These are phyloP conservation scores for Cystobasidium slooffiae DNA, from an alignment of 1,284 basidiomycete genomes.

Conservation along the genomic window DNA sequence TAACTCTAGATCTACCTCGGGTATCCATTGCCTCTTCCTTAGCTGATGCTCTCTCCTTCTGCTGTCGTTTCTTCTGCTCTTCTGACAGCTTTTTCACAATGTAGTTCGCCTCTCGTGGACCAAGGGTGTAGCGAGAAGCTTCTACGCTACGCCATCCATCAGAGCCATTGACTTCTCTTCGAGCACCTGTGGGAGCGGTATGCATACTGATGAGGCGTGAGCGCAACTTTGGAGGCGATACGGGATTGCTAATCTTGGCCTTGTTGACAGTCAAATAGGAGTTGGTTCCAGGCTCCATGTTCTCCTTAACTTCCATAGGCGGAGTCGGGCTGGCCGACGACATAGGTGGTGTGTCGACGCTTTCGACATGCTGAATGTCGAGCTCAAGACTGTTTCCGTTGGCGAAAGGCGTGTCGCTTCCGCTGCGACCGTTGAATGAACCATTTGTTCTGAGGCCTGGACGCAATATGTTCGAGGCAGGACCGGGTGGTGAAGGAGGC, in stretches of 20 bases:
- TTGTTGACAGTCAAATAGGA: background rate
- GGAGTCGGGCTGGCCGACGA: background rate
- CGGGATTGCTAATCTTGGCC: slow-evolving; percentile 6
- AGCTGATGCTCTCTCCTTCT: slow-evolving; percentile 25
- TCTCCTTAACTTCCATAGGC: background rate
- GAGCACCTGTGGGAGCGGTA: background rate
- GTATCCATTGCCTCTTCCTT: slow-evolving; percentile 13
- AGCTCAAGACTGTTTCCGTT: slow-evolving; percentile 28
- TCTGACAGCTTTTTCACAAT: slow-evolving; percentile 29
- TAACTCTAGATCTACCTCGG: slow-evolving; percentile 32
- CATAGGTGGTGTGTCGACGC: background rate
- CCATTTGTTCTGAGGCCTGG: slow-evolving; percentile 6
- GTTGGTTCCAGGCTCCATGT: background rate
- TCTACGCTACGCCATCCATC: slow-evolving; percentile 36
- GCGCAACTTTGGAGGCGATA: slow-evolving; percentile 32
- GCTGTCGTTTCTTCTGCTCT: slow-evolving; percentile 35
- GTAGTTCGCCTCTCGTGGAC: slow-evolving; percentile 32
- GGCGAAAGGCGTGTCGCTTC: background rate
- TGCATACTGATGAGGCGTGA: slow-evolving; percentile 30
- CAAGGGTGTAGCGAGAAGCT: slow-evolving; percentile 25
- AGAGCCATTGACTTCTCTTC: background rate
- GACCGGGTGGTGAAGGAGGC: background rate
- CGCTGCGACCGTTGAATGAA: background rate
- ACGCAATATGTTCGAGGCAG: background rate
- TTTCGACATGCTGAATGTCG: slow-evolving; percentile 33